Evolutionary conservation across 169 alveolate species (phyloP), one percentile per base, ranked within the genome.

Genomic region (Plasmodium gonderi): DNA sequence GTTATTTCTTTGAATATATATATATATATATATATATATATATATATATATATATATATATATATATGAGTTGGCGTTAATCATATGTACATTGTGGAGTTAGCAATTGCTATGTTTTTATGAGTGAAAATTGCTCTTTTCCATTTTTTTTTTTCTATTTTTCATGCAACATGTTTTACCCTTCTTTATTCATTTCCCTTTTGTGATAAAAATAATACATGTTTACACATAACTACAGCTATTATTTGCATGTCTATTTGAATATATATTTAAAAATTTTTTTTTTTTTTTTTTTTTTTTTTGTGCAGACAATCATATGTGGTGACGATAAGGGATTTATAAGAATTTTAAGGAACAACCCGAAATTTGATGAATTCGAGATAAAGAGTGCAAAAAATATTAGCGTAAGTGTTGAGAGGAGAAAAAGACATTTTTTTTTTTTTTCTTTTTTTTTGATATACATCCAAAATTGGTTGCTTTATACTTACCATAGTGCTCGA

Each of bases 291-390:
- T 0, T 77, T 42, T 47, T 45, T 0, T 3, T 26, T 47, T 20
- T 26, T 47, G n/a, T 26, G 38, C 38, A 85, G 92, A 85, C 92
- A 3, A 72, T 85, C n/a, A 72, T 85, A 54, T 85, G 92, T 26
- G 92, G 92, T 11, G 92, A 85, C 47, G 85, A 85, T 54, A 72
- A 85, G 45, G 92, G 92, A 8, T 69, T 85, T 64, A 44, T 85
- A 2, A 68, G 92, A 8, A 85, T 85, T 74, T 74, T 85, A 74
- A 85, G 92, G 54, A 85, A 85, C 68, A 74, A 85, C n/a, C 92
- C 92, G 14, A 85, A 85, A 74, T 74, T 49, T 85, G 82, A 64
- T 29, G 92, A 85, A 11, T 74, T 76, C 26, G 92, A 47, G 45
- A 85, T 85, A 68, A 82, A 31, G 60, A 47, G 23, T 23, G 51